These are phyloP conservation scores for Umbelopsis sp. DNA, from an alignment of 192 early-diverging fungal genomes.

Conservation along the genomic window DNA sequence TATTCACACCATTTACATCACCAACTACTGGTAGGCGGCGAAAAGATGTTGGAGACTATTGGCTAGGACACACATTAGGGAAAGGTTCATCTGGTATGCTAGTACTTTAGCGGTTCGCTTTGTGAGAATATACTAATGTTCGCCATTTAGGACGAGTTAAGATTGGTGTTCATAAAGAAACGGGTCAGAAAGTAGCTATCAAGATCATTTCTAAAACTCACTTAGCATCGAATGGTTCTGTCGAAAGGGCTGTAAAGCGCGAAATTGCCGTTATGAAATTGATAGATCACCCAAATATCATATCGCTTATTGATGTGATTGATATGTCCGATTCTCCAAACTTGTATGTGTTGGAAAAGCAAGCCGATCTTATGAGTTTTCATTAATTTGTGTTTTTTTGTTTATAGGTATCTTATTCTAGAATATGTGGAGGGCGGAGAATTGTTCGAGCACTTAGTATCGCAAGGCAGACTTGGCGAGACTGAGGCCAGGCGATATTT, in stretches of 20 bases:
- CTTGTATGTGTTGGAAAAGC: conserved; percentile 22
- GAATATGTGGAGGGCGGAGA: conserved; percentile 75
- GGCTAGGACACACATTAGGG: conserved; percentile 50
- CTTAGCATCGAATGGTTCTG: conserved; percentile 44
- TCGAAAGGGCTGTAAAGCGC: conserved; percentile 51
- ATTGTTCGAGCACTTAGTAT: conserved; percentile 72
- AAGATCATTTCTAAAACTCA: conserved; percentile 57
- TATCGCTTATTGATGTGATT: conserved; percentile 53
- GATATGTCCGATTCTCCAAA: conserved; percentile 42
- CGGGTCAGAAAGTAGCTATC: conserved; percentile 56
- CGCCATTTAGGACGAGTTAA: conserved; percentile 48
- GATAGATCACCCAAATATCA: conserved; percentile 57
- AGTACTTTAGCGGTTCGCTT: not conserved
- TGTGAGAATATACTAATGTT: not conserved
- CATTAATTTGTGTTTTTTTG: not conserved
- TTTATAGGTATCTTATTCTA: conserved; percentile 60
- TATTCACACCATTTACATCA: conserved; percentile 21
- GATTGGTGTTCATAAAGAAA: conserved; percentile 50
- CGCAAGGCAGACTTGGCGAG: conserved; percentile 60
- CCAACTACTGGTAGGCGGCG: conserved; percentile 33
- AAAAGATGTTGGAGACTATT: conserved; percentile 52
- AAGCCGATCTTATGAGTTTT: not conserved
- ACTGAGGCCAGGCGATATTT: conserved; percentile 68
- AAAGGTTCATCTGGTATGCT: conserved; percentile 57
- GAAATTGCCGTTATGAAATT: conserved; percentile 61